These are phyloP conservation scores for Hygrophila difformis DNA, from an alignment of 257 asterid genomes.

Conservation along the genomic window DNA sequence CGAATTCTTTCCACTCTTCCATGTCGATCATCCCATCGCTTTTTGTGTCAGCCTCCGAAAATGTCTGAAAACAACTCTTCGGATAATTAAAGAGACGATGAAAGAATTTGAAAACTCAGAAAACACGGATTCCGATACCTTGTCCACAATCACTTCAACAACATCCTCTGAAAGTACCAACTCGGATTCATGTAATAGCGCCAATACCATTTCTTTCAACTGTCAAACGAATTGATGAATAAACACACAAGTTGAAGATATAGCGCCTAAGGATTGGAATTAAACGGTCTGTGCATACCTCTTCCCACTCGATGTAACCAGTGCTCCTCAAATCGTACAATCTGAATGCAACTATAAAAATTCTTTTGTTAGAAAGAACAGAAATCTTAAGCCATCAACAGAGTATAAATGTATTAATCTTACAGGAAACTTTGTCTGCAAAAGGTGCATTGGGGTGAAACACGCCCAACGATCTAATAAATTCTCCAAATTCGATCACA, in stretches of 20 bases:
- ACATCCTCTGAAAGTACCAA: slow-evolving; percentile 66
- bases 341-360: slow-evolving; percentile 66
- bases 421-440: slow-evolving; percentile 61
- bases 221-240: slow-evolving; percentile 14
- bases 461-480: slow-evolving; percentile 66
- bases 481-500: slow-evolving; percentile 85
- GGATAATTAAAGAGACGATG: too few species aligned
- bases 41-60: slow-evolving; percentile 39
- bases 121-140: slow-evolving; percentile 48
- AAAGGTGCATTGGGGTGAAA: slow-evolving; percentile 73
- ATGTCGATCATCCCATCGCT: slow-evolving; percentile 31
- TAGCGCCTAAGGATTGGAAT: too few species aligned
- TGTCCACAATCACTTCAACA: slow-evolving; percentile 64
- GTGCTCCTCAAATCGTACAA: slow-evolving; percentile 75
- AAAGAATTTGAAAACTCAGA: neutral
- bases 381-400: neutral
- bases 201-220: slow-evolving; percentile 90
- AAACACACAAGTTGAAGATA: neutral
- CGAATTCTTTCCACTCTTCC: slow-evolving; percentile 38
- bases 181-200: slow-evolving; percentile 80
- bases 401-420: slow-evolving; percentile 11
- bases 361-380: slow-evolving; percentile 5
- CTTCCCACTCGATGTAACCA: slow-evolving; percentile 76
- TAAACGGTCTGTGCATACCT: slow-evolving; percentile 23
- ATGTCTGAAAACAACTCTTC: slow-evolving; percentile 27